Evolutionary conservation across 345 rosid species (phyloP).

Genomic region (Heritiera fomes): DNA sequence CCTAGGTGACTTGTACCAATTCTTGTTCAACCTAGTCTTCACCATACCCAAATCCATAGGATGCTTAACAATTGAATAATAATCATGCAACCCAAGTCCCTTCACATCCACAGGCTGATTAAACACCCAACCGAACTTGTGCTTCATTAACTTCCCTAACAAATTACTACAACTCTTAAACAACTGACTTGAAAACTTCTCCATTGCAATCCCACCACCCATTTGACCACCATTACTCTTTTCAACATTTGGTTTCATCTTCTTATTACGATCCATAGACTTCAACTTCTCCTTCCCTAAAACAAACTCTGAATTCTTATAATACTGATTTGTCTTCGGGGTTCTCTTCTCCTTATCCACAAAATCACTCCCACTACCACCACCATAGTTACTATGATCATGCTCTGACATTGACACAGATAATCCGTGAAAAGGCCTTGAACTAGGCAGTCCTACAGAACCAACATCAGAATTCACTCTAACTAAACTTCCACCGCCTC

Average conservation of each 20-base stretch:
- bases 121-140: slow-evolving; percentile 85
- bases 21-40: slow-evolving; percentile 59
- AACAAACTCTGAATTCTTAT: slow-evolving; percentile 30
- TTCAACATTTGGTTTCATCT: slow-evolving; percentile 38
- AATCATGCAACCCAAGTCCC: slow-evolving; percentile 75
- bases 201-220: slow-evolving; percentile 27
- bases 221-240: slow-evolving; percentile 31
- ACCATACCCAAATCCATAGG: slow-evolving; percentile 98
- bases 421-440: slow-evolving; percentile 24
- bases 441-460: slow-evolving; percentile 40
- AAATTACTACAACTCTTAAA: slow-evolving; percentile 57
- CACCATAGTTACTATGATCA: slow-evolving; percentile 22
- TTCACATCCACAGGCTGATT: slow-evolving; percentile 78
- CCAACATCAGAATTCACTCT: slow-evolving; percentile 55
- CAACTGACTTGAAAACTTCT: slow-evolving; percentile 45
- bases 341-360: slow-evolving; percentile 37
- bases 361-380: slow-evolving; percentile 13
- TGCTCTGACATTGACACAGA: slow-evolving; percentile 34
- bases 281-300: slow-evolving; percentile 30
- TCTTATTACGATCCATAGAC: slow-evolving; percentile 41
- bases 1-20: slow-evolving; percentile 61
- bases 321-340: slow-evolving; percentile 33
- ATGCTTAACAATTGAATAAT: slow-evolving; percentile 60
- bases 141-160: slow-evolving; percentile 77
- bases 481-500: slow-evolving; percentile 33